phyloP scores from a whole-genome alignment of 805 yeast genomes.

The Sugiyamaella valdiviana region DNA sequence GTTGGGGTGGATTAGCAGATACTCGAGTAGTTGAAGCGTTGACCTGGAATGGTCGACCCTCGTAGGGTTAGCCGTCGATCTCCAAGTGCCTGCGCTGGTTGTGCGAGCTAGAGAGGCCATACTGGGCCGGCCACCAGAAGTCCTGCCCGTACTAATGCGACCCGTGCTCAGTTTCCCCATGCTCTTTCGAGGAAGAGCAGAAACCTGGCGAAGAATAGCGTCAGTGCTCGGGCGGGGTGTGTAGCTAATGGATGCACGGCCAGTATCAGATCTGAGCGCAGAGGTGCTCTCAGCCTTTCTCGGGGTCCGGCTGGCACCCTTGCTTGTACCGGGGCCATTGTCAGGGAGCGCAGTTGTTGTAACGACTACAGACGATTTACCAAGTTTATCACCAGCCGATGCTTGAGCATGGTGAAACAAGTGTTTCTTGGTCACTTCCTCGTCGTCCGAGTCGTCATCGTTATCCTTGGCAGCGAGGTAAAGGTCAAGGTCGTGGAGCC shows the following conservation, averaged over 20 bases:
- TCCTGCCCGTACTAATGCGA: conserved; percentile 3
- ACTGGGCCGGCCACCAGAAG: conserved; percentile 37
- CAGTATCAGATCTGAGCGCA: conserved; percentile 1
- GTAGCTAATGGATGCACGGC: conserved; percentile 3
- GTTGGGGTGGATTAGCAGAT: conserved; percentile 66
- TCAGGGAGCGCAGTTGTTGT: not conserved
- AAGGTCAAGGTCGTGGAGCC: conserved; percentile 72
- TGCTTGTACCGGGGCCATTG: not conserved
- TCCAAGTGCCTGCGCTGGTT: conserved; percentile 33
- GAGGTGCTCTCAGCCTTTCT: conserved; percentile 8
- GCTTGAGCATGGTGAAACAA: conserved; percentile 27
- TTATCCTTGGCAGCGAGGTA: conserved; percentile 29
- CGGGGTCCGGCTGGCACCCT: not conserved
- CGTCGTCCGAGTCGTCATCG: conserved; percentile 8
- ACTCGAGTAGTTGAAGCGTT: conserved; percentile 60
- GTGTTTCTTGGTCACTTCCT: not conserved
- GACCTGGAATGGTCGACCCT: conserved; percentile 41
- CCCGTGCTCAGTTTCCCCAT: conserved; percentile 4
- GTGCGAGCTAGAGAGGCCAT: conserved; percentile 40
- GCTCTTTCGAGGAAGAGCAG: conserved; percentile 23
- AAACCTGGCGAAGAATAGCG: conserved; percentile 20
- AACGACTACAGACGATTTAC: conserved; percentile 58
- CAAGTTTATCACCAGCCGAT: conserved; percentile 86
- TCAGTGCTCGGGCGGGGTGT: conserved; percentile 18
- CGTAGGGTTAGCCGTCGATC: conserved; percentile 43